Conservation (phyloP, 108 stramenopile species). For the Conticribra guillardii region DNA sequence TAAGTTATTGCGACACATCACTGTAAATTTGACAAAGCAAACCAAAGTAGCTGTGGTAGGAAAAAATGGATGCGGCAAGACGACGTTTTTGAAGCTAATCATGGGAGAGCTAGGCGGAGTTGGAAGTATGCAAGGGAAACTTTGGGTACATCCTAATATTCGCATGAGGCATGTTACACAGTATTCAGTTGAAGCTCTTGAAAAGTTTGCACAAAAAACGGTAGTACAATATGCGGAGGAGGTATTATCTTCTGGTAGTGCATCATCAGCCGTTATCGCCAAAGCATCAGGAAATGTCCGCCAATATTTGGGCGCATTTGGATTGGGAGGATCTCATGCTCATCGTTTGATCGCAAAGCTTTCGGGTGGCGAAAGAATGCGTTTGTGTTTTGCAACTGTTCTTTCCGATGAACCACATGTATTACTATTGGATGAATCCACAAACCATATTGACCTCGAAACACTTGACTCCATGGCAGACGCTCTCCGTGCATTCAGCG, state of each 20-base stretch:
- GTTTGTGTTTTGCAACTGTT: slow-evolving; percentile 87
- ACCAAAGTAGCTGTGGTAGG: slow-evolving; percentile 88
- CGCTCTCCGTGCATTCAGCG: slow-evolving; percentile 75
- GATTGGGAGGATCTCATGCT: slow-evolving; percentile 85
- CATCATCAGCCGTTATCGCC: slow-evolving; percentile 29
- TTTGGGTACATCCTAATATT: slow-evolving; percentile 68
- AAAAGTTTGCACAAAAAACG: slow-evolving; percentile 73
- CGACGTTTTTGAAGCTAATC: slow-evolving; percentile 86
- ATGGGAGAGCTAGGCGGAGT: slow-evolving; percentile 67
- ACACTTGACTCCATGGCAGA: slow-evolving; percentile 85
- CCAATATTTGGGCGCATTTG: slow-evolving; percentile 89
- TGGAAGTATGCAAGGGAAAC: slow-evolving; percentile 52
- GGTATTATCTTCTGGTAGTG: slow-evolving; percentile 42
- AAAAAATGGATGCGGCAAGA: slow-evolving; percentile 88
- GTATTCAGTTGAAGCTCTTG: slow-evolving; percentile 88
- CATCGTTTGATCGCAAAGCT: slow-evolving; percentile 70
- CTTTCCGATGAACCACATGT: slow-evolving; percentile 77
- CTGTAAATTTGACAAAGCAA: slow-evolving; percentile 62
- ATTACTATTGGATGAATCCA: slow-evolving; percentile 77
- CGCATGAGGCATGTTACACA: slow-evolving; percentile 85
- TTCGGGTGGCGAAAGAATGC: slow-evolving; percentile 90
- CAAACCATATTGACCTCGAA: slow-evolving; percentile 93
- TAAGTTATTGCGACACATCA: slow-evolving; percentile 40
- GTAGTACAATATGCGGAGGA: slow-evolving; percentile 71
- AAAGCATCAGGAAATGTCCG: slow-evolving; percentile 66